A percentile compares a stretch with the other conserved stretches of the same genome.
Evolutionary conservation across 2,329 filamentous ascomycete genomes (phyloP).

Genomic region (Claviceps citrina): DNA sequence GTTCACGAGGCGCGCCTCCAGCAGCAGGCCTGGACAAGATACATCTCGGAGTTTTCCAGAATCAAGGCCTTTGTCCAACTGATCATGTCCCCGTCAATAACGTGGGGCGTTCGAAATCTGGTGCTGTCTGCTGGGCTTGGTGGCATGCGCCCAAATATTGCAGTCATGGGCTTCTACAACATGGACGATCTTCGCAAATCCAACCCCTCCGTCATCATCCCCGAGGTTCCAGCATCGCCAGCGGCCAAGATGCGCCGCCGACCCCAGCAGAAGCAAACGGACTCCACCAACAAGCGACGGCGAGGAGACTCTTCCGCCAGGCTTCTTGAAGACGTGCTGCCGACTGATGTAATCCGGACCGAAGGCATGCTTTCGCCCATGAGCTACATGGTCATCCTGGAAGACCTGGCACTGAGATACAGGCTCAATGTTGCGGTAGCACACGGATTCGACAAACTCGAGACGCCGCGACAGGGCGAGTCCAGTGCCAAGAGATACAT

Average conservation of each 20-base stretch:
- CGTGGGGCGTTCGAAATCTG: conserved; percentile 73
- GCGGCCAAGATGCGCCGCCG: conserved; percentile 18
- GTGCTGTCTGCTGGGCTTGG: conserved; percentile 69
- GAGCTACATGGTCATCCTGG: conserved; percentile 68
- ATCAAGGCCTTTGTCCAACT: conserved; percentile 87
- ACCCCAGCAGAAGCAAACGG: conserved; percentile 17
- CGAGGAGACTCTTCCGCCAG: conserved; percentile 40
- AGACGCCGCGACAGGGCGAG: conserved; percentile 48
- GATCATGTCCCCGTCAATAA: conserved; percentile 64
- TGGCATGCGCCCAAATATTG: conserved; percentile 81
- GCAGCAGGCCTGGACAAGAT: conserved; percentile 70
- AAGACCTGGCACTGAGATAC: conserved; percentile 62
- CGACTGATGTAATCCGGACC: conserved; percentile 53
- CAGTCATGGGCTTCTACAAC: conserved; percentile 66
- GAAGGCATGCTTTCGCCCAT: conserved; percentile 54
- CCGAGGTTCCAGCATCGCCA: conserved; percentile 28
- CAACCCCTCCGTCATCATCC: conserved; percentile 39
- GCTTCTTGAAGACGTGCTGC: conserved; percentile 42
- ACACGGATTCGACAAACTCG: conserved; percentile 62
- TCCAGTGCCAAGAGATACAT: conserved; percentile 59
- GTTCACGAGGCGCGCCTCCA: conserved; percentile 70
- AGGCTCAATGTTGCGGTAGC: conserved; percentile 76
- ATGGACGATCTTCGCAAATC: conserved; percentile 58
- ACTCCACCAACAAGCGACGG: conserved; percentile 17
- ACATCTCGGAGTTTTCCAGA: conserved; percentile 64